Evolutionary conservation across 371 early-diverging fungal species (phyloP).

Genomic region (Rhizomucor miehei): DNA sequence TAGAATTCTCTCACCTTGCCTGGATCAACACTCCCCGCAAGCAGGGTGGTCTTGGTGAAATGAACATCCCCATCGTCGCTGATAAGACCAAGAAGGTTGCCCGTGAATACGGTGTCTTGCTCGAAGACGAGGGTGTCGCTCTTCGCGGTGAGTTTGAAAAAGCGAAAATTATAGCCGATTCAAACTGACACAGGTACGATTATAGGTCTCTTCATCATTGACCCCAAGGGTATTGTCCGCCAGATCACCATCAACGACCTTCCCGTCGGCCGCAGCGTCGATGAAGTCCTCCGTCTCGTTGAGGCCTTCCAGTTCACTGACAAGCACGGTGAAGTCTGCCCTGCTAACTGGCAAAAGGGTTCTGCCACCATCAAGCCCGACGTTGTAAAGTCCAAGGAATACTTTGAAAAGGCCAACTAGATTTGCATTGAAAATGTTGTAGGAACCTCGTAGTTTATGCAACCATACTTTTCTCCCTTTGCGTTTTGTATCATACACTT

Average conservation of each 20-base stretch:
- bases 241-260: conserved; percentile 64
- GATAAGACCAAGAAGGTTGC: conserved; percentile 75
- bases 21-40: conserved; percentile 72
- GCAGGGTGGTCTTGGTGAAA: conserved; percentile 77
- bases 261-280: conserved; percentile 72
- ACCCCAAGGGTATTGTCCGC: conserved; percentile 61
- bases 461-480: no score
- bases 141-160: conserved; percentile 30
- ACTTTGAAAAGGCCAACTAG: conserved; percentile 46
- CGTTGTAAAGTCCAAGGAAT: conserved; percentile 69
- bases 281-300: conserved; percentile 75
- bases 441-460: no score
- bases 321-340: conserved; percentile 72
- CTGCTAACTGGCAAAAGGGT: conserved; percentile 87
- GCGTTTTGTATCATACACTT: no score
- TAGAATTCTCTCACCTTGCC: conserved; percentile 51
- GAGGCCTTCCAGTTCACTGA: conserved; percentile 81
- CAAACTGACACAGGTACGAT: neutral
- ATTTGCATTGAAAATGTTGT: neutral
- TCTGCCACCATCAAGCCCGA: conserved; percentile 62
- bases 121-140: conserved; percentile 61
- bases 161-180: neutral
- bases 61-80: conserved; percentile 70
- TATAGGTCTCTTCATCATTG: conserved; percentile 70
- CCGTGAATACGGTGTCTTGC: conserved; percentile 66